A percentile compares a stretch with the other conserved stretches of the same genome.
Evolutionary conservation across 805 yeast species (phyloP).

Genomic region (Metschnikowia arizonensis): DNA sequence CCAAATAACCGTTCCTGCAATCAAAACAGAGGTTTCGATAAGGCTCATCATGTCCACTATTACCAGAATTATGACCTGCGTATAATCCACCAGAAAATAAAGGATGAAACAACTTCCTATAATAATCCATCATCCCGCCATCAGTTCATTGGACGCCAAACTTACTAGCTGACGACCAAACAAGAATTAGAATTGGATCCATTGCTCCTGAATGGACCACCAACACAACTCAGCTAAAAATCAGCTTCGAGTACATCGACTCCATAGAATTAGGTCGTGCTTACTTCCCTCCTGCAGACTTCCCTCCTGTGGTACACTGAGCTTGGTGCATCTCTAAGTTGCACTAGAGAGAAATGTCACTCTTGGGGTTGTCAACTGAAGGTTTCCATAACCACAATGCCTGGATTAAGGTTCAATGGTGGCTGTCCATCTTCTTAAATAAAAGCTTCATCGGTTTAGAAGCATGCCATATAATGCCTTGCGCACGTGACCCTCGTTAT

Average conservation of each 20-base stretch:
- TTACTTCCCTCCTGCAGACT: constrained; percentile 75
- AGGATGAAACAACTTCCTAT: too few relatives aligned
- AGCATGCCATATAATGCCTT: constrained; percentile 45
- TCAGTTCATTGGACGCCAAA: constrained; percentile 11
- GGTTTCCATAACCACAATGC: constrained; percentile 55
- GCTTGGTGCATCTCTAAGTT: constrained; percentile 72
- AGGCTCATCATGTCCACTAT: too few relatives aligned
- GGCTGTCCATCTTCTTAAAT: constrained; percentile 53
- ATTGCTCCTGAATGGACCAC: constrained; percentile 66
- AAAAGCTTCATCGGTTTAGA: constrained; percentile 12
- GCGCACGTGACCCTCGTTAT: constrained; percentile 61
- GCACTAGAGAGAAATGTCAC: constrained; percentile 56
- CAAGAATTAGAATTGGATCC: constrained; percentile 52
- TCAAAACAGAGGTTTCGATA: too few relatives aligned
- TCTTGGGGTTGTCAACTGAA: constrained; percentile 68
- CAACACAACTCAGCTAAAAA: constrained; percentile 58
- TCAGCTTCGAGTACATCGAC: constrained; percentile 59
- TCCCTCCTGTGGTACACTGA: constrained; percentile 81
- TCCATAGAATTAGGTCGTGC: constrained; percentile 53
- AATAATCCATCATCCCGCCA: constrained; percentile 10
- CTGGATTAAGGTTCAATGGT: constrained; percentile 62
- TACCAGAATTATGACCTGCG: too few relatives aligned
- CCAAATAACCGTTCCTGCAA: too few relatives aligned
- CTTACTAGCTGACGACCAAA: constrained; percentile 32
- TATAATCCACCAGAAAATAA: too few relatives aligned